Evolutionary conservation across 345 rosid genomes (phyloP).

Genomic region (Eucalyptus tenuipes): DNA sequence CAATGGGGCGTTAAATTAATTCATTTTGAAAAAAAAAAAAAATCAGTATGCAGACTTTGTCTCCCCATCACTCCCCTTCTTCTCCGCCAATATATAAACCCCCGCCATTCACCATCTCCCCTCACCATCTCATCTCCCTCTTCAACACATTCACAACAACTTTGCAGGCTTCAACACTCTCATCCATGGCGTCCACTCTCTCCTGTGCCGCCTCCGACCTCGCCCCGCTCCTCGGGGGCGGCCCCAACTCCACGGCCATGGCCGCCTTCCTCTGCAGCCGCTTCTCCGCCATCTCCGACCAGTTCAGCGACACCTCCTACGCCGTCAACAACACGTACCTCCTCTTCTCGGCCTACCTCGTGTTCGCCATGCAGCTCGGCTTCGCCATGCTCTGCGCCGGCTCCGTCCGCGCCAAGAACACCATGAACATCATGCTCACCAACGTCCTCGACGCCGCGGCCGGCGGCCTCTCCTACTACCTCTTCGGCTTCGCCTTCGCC

Average conservation of each 20-base stretch:
- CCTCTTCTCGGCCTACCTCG: conserved; percentile 64
- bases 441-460: conserved; percentile 10
- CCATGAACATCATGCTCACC: conserved; percentile 13
- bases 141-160: background rate
- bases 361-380: conserved; percentile 55
- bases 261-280: conserved; percentile 31
- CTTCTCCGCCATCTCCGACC: conserved; percentile 11
- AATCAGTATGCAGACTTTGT: background rate
- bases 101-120: background rate
- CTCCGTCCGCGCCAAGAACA: conserved; percentile 13
- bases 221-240: conserved; percentile 17
- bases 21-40: background rate
- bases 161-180: background rate
- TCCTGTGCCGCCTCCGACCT: conserved; percentile 26
- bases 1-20: background rate
- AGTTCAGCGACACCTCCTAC: conserved; percentile 28
- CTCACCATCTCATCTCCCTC: background rate
- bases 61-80: background rate
- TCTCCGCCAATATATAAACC: background rate
- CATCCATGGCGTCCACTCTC: conserved; percentile 2
- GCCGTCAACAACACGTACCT: conserved; percentile 54
- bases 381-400: conserved; percentile 19
- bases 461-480: conserved; percentile 5
- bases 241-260: conserved; percentile 29
- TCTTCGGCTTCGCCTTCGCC: conserved; percentile 5